Percentiles rank a stretch among this genome's conserved stretches.
Conservation (phyloP, 805 yeast genomes). For the Candida nitratophila region DNA sequence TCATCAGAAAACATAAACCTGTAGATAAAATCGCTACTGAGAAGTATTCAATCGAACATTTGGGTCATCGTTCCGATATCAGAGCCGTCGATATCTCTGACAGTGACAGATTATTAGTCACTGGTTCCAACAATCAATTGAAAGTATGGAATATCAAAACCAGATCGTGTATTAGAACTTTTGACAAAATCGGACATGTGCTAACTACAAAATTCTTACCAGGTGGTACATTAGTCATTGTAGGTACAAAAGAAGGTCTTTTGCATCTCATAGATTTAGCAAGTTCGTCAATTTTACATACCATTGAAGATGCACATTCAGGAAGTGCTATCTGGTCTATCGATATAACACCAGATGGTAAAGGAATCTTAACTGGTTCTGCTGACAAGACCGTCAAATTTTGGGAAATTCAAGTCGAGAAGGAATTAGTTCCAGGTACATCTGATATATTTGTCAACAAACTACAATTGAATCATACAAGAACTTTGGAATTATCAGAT, state of each 20-base stretch:
- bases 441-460: constrained; percentile 34
- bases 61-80: constrained; percentile 88
- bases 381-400: constrained; percentile 87
- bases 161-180: constrained; percentile 71
- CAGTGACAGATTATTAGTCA: constrained; percentile 73
- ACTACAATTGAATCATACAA: constrained; percentile 62
- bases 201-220: constrained; percentile 77
- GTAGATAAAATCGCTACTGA: constrained; percentile 35
- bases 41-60: constrained; percentile 55
- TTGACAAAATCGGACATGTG: constrained; percentile 79
- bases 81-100: constrained; percentile 77
- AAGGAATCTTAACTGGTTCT: constrained; percentile 80
- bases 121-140: constrained; percentile 85
- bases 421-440: constrained; percentile 68
- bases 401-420: constrained; percentile 74
- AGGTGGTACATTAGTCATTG: constrained; percentile 80
- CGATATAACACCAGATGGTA: constrained; percentile 83
- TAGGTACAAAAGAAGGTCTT: constrained; percentile 85
- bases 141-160: constrained; percentile 84
- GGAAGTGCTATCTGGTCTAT: constrained; percentile 81
- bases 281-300: constrained; percentile 64
- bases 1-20: constrained; percentile 40
- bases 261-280: constrained; percentile 83
- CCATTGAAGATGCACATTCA: constrained; percentile 68
- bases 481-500: constrained; percentile 79